Conservation (phyloP, 2,329 filamentous ascomycete genomes). For the Clonostachys rhizophaga region DNA sequence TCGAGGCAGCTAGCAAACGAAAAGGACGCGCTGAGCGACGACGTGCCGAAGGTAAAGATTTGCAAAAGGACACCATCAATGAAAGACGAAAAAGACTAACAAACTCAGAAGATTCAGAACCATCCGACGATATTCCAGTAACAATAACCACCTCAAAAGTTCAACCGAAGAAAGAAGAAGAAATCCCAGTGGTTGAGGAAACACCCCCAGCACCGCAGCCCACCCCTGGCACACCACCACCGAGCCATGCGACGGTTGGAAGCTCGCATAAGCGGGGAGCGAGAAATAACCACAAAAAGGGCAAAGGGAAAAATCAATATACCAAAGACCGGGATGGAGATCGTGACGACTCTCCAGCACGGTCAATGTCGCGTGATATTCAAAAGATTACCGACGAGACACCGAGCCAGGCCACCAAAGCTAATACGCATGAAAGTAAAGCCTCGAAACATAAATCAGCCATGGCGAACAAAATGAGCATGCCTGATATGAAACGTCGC, state of each 20-base stretch:
- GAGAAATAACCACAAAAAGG: conserved; percentile 60
- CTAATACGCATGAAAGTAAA: conserved; percentile 45
- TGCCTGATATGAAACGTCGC: conserved; percentile 84
- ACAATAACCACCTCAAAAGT: conserved; percentile 22
- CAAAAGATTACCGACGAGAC: conserved; percentile 28
- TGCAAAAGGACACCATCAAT: no score
- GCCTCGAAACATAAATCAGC: conserved; percentile 43
- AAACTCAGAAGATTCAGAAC: conserved; percentile 57
- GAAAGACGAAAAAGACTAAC: conserved; percentile 6
- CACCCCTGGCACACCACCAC: conserved; percentile 32
- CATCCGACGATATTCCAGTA: conserved; percentile 61
- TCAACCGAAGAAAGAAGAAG: conserved; percentile 18
- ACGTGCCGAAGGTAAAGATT: conserved; percentile 67
- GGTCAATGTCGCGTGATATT: conserved; percentile 48
- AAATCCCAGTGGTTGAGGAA: conserved; percentile 18
- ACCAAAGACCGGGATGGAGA: conserved; percentile 67
- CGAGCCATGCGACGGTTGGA: conserved; percentile 37
- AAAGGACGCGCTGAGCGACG: conserved; percentile 79
- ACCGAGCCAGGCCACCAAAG: conserved; percentile 11
- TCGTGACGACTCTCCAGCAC: conserved; percentile 50
- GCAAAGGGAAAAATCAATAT: conserved; percentile 76
- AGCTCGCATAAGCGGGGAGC: conserved; percentile 53
- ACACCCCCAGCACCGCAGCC: conserved; percentile 15
- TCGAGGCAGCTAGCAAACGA: conserved; percentile 72
- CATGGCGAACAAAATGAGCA: conserved; percentile 66